Conservation (phyloP, 2,329 filamentous ascomycete species). For the Pseudohalonectria lignicola region DNA sequence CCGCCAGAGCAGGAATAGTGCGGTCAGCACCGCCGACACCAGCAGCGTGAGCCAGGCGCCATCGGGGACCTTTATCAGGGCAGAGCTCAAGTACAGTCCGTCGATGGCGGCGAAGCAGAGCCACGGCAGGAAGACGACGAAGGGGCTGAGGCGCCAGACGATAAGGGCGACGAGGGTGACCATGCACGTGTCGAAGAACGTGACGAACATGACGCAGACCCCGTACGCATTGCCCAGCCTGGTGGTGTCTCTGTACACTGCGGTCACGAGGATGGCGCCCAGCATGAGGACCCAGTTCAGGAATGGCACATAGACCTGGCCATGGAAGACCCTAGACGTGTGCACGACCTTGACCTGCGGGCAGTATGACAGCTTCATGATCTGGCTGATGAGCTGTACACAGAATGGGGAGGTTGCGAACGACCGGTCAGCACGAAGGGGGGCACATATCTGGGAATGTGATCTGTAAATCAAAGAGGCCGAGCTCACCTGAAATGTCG, state of each 20-base stretch:
- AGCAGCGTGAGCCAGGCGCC: slow-evolving; percentile 71
- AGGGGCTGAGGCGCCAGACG: slow-evolving; percentile 52
- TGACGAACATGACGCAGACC: slow-evolving; percentile 70
- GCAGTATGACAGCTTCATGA: slow-evolving; percentile 60
- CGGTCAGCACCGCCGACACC: slow-evolving; percentile 49
- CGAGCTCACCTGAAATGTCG: slow-evolving; percentile 61
- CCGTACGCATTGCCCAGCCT: slow-evolving; percentile 65
- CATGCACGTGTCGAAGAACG: slow-evolving; percentile 68
- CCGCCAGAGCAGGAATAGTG: slow-evolving; percentile 63
- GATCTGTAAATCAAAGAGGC: no score
- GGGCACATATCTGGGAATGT: not conserved
- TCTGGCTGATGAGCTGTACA: slow-evolving; percentile 46
- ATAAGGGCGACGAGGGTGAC: slow-evolving; percentile 61
- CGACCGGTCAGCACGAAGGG: no score
- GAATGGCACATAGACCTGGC: slow-evolving; percentile 64
- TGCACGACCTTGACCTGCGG: slow-evolving; percentile 64
- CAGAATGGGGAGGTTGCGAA: no score
- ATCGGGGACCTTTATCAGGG: slow-evolving; percentile 60
- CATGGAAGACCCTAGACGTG: slow-evolving; percentile 57
- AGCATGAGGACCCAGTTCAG: slow-evolving; percentile 69
- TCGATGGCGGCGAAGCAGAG: slow-evolving; percentile 56
- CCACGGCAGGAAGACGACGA: slow-evolving; percentile 50
- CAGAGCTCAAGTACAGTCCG: slow-evolving; percentile 57
- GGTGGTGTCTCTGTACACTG: slow-evolving; percentile 53
- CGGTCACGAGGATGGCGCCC: slow-evolving; percentile 59